A percentile compares a stretch with the other conserved stretches of the same genome.
Conservation (phyloP, 345 rosid species). For the Theobroma cacao region DNA sequence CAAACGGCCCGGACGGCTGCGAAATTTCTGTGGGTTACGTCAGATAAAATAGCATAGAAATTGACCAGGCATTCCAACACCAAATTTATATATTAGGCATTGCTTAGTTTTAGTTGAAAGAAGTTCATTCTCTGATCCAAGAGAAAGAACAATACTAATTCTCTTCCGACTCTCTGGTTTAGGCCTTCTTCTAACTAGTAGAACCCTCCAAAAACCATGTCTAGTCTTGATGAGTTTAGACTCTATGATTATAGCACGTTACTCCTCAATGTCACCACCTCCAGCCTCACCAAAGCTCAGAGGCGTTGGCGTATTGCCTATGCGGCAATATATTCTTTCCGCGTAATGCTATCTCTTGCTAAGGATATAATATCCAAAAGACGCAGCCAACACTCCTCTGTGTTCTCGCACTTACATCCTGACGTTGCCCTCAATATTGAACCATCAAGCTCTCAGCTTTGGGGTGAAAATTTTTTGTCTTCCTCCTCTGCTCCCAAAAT, state of each 20-base stretch:
- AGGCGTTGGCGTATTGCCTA: conserved; percentile 69
- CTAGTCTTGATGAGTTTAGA: conserved; percentile 19
- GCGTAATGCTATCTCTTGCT: conserved; percentile 56
- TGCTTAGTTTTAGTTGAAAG: neutral
- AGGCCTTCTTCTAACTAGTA: neutral
- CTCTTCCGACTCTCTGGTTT: neutral
- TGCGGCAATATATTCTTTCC: conserved; percentile 44
- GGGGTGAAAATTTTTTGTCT: conserved; percentile 20
- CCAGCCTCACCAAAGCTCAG: conserved; percentile 46
- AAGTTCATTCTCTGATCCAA: neutral
- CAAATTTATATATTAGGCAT: neutral
- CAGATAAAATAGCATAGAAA: neutral
- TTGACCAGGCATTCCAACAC: neutral
- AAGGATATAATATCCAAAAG: conserved; percentile 29
- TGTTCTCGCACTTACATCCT: conserved; percentile 20
- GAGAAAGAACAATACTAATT: neutral
- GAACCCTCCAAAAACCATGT: conserved; percentile 25
- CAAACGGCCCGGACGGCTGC: too few species aligned
- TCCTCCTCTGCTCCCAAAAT: conserved; percentile 24
- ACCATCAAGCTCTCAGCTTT: conserved; percentile 21
- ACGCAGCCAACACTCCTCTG: conserved; percentile 4
- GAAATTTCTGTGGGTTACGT: too few species aligned
- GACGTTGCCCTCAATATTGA: conserved; percentile 31
- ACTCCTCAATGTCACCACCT: conserved; percentile 31
- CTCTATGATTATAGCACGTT: conserved; percentile 28